Base-by-base conservation (phyloP, 225 moss, liverwort and hornwort species). In the Anthoceros angustus region DNA sequence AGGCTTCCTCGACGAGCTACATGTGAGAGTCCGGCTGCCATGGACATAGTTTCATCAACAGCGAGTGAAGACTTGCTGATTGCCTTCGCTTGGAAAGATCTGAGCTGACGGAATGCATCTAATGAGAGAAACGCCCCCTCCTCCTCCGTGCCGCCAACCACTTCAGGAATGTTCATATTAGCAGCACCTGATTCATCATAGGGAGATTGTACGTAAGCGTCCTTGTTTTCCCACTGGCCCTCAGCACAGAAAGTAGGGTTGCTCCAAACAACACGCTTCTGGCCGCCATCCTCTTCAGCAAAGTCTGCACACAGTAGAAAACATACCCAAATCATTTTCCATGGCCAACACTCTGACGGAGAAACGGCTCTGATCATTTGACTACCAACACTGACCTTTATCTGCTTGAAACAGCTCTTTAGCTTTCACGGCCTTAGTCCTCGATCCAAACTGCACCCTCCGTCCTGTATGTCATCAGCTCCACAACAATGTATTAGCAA, bases 361-460 rank as follows among this genome's bases (percentile, higher is more conserved):
- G 4, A 55, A 15, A 55, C 0, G 55, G 6, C 0, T 55, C 32
- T 32, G 32, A 32, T 4, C 32, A 32, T 32, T 32, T 32, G 32
- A 32, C 32, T 32, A 32, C 32, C 32, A 4, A 32, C 32, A 15
- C 55, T 20, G 55, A 55, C 55, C 55, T 9, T 23, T 55, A 23
- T 20, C 55, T 18, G 55, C 55, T 20, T 55, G 16, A 55, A 55
- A 55, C 7, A 55, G 55, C 23, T 55, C 55, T 23, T 55, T 55
- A 23, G n/a, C 5, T 55, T 20, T 55, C 5, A 55, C n/a, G 23
- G 7, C 14, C 23, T 9, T 55, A 15, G 55, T 18, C 55, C 55
- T 55, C 23, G 55, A 55, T 55, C 55, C 55, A 20, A 55, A 55
- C 55, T 55, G 55, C 18, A 55, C 55, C n/a, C 55, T 18, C 23